Evolutionary conservation across 2,329 filamentous ascomycete genomes (phyloP).

Genomic region (Akanthomyces lecanii): DNA sequence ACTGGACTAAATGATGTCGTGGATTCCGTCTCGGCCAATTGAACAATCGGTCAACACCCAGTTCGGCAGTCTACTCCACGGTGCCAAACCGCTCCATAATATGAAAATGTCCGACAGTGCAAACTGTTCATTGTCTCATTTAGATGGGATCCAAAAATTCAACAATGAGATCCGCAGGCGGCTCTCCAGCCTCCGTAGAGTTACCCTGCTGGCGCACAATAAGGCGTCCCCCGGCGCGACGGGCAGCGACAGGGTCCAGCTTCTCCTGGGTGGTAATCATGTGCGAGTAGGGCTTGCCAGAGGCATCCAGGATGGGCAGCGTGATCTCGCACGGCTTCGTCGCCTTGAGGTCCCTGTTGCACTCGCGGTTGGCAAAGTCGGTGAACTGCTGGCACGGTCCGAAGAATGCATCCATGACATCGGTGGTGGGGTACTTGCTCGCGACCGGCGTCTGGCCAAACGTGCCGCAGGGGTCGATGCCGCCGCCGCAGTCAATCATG

Average conservation of each 20-base stretch:
- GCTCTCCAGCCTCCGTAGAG: neutral
- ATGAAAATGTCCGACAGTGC: neutral
- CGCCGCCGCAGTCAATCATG: conserved; percentile 3
- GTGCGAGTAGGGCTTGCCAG: conserved; percentile 3
- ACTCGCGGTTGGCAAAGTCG: neutral
- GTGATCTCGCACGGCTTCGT: neutral
- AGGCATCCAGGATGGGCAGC: neutral
- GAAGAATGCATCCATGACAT: neutral
- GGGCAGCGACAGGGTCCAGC: neutral
- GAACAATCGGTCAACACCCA: neutral
- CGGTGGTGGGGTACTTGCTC: neutral
- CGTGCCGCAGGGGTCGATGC: neutral
- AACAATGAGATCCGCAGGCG: neutral
- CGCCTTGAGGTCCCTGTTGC: neutral
- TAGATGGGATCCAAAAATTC: neutral
- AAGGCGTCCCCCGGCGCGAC: neutral
- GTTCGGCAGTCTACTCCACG: neutral
- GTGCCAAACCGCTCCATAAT: too few relatives aligned
- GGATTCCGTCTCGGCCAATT: neutral
- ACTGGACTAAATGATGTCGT: neutral
- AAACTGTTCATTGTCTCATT: neutral
- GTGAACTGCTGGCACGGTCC: neutral
- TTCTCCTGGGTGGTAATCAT: conserved; percentile 1
- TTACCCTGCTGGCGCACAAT: neutral
- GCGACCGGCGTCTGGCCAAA: neutral